Base-by-base conservation (phyloP, 2,329 filamentous ascomycete species). In the Chaetomiaceae sp. region DNA sequence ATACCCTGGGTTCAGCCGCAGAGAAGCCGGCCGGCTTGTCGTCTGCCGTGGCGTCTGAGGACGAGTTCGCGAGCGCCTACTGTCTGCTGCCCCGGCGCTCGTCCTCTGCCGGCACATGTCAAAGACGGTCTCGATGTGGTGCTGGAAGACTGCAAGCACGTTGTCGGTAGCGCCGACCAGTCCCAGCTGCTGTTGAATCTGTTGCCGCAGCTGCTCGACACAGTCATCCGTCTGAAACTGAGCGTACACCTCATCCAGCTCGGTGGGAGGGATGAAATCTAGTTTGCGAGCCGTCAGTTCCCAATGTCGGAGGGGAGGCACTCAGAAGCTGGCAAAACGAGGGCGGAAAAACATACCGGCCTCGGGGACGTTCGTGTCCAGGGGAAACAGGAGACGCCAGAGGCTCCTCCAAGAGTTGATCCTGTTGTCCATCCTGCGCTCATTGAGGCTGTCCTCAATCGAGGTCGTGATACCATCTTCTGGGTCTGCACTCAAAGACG, bases 211-310 rank as follows among this genome's bases (percentile, higher is more conserved):
- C 12, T 38, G 24, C 9, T 22, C 15, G 17, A 9, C 10, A n/a
- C 4, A 26, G 15, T 26, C 1, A 6, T 29, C 18, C 19, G 26
- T 35, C n/a, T 48, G 47, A 17, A 59, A 50, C 17, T 55, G 45
- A 30, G 30, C 35, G 11, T 53, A 42, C 1, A 59, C 53, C 32
- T 59, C 56, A 10, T 59, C 56, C 7, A 56, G 35, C 18, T 59
- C 56, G 8, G 50, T 51, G 11, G 55, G 56, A 3, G 56, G 53
- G 2, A 56, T 46, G n/a, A 58, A 59, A 11, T 53, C 56, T 56
- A n/a, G n/a, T n/a, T n/a, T n/a, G n/a, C n/a, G 10, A 15, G 19
- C 17, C 12, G 41, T 47, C 22, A 44, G 38, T 17, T 18, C 10
- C 12, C 19, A 17, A 9, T 1, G 20, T 27, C 3, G 10, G 11